phyloP scores from a whole-genome alignment of 768 basidiomycete genomes.

The Coprinopsis sp. region DNA sequence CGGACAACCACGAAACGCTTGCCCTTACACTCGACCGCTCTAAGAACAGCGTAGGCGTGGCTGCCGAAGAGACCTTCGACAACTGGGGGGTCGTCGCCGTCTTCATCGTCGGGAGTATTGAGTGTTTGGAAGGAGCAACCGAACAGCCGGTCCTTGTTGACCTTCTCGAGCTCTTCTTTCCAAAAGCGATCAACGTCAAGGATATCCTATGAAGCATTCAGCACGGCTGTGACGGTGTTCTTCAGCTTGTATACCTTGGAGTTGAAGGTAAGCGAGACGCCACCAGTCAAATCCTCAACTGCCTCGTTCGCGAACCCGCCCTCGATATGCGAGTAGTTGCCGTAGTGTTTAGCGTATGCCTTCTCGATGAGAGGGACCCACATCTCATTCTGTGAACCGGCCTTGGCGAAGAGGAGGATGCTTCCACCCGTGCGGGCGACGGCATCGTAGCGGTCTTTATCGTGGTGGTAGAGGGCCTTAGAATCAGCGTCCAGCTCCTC shows the following conservation, averaged over 20 bases:
- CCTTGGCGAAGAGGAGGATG: slow-evolving; percentile 45
- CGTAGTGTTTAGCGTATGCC: slow-evolving; percentile 55
- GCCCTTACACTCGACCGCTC: slow-evolving; percentile 40
- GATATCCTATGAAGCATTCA: slow-evolving; percentile 41
- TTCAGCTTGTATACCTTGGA: slow-evolving; percentile 1
- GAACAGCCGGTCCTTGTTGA: slow-evolving; percentile 49
- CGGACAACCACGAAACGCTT: slow-evolving; percentile 49
- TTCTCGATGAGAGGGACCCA: slow-evolving; percentile 59
- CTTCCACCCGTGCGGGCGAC: slow-evolving; percentile 44
- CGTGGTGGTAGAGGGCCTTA: slow-evolving; percentile 44
- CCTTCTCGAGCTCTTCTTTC: slow-evolving; percentile 46
- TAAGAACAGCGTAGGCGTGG: slow-evolving; percentile 50
- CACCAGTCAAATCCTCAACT: slow-evolving; percentile 51
- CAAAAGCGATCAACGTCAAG: slow-evolving; percentile 48
- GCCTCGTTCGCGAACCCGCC: slow-evolving; percentile 45
- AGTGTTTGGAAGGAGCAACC: slow-evolving; percentile 43
- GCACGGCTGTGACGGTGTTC: background rate
- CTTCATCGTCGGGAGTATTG: slow-evolving; percentile 28
- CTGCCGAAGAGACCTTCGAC: slow-evolving; percentile 36
- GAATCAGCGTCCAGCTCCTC: slow-evolving; percentile 40
- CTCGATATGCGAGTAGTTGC: slow-evolving; percentile 39
- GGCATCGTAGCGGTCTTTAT: slow-evolving; percentile 42
- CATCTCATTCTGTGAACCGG: slow-evolving; percentile 44
- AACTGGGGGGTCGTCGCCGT: slow-evolving; percentile 13
- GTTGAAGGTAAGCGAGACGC: slow-evolving; percentile 24